A percentile compares a stretch with the other conserved stretches of the same genome.
These are phyloP conservation scores for Fusarium domesticum DNA, from an alignment of 2,329 filamentous ascomycete species.

Conservation along the genomic window DNA sequence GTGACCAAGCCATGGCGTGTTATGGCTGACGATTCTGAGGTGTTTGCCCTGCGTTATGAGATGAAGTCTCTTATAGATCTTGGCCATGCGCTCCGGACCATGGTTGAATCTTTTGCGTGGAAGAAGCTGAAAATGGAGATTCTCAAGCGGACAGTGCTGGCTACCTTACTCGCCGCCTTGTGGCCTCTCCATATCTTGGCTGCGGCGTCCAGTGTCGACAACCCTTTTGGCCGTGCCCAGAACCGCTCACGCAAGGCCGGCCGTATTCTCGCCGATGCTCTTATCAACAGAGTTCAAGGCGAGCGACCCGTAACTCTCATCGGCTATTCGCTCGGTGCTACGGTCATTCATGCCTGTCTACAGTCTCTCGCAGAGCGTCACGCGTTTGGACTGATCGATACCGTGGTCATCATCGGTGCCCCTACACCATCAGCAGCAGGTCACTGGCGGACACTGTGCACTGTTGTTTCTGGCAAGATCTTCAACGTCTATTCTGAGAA, in stretches of 20 bases:
- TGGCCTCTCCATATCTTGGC: constrained; percentile 68
- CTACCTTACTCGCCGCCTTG: constrained; percentile 63
- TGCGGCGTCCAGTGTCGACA: constrained; percentile 68
- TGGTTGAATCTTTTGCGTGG: constrained; percentile 76
- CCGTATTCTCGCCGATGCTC: constrained; percentile 72
- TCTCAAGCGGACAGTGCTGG: constrained; percentile 67
- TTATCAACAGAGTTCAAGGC: constrained; percentile 79
- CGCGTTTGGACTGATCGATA: constrained; percentile 81
- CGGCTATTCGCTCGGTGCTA: constrained; percentile 77
- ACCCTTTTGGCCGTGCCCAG: constrained; percentile 75
- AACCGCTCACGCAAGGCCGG: constrained; percentile 78
- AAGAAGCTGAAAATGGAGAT: constrained; percentile 70
- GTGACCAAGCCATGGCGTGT: constrained; percentile 77
- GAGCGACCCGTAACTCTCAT: constrained; percentile 77
- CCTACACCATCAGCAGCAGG: constrained; percentile 69
- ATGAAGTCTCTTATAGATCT: constrained; percentile 72
- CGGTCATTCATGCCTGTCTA: constrained; percentile 80
- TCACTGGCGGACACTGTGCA: constrained; percentile 74
- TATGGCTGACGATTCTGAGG: constrained; percentile 68
- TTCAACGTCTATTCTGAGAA: constrained; percentile 88
- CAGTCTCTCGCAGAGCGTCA: constrained; percentile 71
- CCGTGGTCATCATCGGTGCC: constrained; percentile 77
- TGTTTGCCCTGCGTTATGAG: constrained; percentile 83
- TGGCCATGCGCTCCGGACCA: constrained; percentile 66
- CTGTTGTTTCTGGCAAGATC: constrained; percentile 75